phyloP scores from a whole-genome alignment of 306 rosid genomes.

The Fagus crenata region DNA sequence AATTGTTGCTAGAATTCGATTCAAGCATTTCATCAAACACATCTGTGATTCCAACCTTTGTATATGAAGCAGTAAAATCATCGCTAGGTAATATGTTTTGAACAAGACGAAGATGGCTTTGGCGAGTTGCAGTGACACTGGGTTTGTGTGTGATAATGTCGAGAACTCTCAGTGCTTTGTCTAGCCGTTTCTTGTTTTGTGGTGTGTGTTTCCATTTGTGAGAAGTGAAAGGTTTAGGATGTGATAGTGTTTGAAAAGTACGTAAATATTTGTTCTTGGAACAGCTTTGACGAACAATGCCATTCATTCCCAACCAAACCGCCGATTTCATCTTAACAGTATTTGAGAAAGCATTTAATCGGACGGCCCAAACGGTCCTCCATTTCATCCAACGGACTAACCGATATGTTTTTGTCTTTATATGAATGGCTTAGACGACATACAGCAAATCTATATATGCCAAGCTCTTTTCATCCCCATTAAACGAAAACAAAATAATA shows the following conservation, averaged over 20 bases:
- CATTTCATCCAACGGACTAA: too few relatives aligned
- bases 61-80: constrained; percentile 8
- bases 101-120: constrained; percentile 66
- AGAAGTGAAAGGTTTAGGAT: constrained; percentile 36
- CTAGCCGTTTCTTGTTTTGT: constrained; percentile 15
- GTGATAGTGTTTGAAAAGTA: constrained; percentile 7
- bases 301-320: constrained; percentile 16
- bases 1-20: constrained; percentile 26
- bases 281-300: constrained; percentile 14
- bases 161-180: constrained; percentile 50
- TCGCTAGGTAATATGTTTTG: constrained; percentile 42
- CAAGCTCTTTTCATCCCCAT: too few relatives aligned
- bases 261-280: not conserved
- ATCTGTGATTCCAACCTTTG: constrained; percentile 15
- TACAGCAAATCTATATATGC: too few relatives aligned
- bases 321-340: not conserved
- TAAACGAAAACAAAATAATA: too few relatives aligned
- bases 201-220: constrained; percentile 24
- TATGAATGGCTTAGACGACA: too few relatives aligned
- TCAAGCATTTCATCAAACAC: constrained; percentile 26
- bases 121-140: constrained; percentile 29
- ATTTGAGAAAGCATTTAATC: too few relatives aligned
- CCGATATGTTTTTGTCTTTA: too few relatives aligned
- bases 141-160: constrained; percentile 45
- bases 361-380: too few relatives aligned